phyloP scores from a whole-genome alignment of 1,284 basidiomycete species.

The Tilletia caries region DNA sequence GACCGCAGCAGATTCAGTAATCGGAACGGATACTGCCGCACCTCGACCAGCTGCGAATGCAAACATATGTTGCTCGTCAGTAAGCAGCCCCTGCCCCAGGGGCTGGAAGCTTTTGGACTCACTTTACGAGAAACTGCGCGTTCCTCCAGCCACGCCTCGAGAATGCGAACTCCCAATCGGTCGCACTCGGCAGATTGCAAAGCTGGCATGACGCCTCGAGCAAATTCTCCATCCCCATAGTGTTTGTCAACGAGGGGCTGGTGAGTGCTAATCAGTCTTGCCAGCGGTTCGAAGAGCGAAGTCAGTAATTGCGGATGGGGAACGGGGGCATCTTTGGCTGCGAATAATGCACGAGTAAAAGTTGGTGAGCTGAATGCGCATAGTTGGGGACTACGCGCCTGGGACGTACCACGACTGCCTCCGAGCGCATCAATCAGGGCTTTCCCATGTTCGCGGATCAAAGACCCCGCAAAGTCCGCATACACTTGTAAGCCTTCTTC shows the following conservation, averaged over 20 bases:
- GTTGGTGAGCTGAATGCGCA: neutral
- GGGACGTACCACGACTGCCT: neutral
- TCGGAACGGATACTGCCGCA: constrained; percentile 17
- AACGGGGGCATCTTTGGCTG: neutral
- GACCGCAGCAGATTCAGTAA: constrained; percentile 4
- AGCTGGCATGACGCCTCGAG: constrained; percentile 63
- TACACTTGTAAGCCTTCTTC: constrained; percentile 91
- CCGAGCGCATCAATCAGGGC: constrained; percentile 30
- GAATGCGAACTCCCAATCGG: constrained; percentile 69
- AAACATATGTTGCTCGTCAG: neutral
- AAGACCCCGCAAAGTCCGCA: constrained; percentile 82
- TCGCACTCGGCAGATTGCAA: constrained; percentile 78
- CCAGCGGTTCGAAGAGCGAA: constrained; percentile 87
- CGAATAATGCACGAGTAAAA: neutral
- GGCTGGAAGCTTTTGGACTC: constrained; percentile 15
- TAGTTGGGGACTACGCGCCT: neutral
- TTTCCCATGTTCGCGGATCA: constrained; percentile 61
- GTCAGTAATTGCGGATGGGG: constrained; percentile 57
- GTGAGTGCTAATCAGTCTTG: constrained; percentile 93
- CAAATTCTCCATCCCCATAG: constrained; percentile 62
- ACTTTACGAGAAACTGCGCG: constrained; percentile 31
- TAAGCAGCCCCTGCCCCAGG: no score
- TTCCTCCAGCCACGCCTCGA: constrained; percentile 79
- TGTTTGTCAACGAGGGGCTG: constrained; percentile 97
- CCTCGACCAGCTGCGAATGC: constrained; percentile 17